These are phyloP conservation scores for Wallacemonas sp. DNA, from an alignment of 208 protist species.

Conservation along the genomic window DNA sequence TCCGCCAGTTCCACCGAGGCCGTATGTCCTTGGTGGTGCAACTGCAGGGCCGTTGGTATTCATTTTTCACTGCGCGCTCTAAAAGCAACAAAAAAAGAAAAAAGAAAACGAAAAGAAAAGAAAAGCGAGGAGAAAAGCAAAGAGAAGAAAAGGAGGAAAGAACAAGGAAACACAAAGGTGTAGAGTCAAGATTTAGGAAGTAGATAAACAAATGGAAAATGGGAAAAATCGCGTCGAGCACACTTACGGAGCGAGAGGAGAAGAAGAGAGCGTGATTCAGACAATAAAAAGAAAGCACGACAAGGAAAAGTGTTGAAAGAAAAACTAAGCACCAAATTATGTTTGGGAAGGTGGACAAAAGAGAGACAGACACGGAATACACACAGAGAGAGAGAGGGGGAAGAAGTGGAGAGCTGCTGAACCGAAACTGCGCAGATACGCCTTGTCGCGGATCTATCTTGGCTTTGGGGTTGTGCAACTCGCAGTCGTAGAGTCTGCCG, in stretches of 20 bases:
- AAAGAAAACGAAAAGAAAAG: slow-evolving; percentile 7
- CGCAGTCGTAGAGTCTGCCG: too few species aligned
- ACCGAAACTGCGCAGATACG: too few species aligned
- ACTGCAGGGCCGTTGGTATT: not conserved
- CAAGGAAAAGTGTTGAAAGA: not conserved
- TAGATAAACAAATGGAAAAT: too few species aligned
- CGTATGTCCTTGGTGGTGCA: slow-evolving; percentile 3
- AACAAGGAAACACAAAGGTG: not conserved
- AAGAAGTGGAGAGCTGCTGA: not conserved
- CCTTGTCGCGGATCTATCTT: too few species aligned
- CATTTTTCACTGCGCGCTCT: not conserved
- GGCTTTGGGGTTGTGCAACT: too few species aligned
- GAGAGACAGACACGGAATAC: not conserved
- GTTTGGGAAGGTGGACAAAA: not conserved
- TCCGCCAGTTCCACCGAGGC: not conserved
- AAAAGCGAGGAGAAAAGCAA: not conserved
- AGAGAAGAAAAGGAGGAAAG: slow-evolving; percentile 14
- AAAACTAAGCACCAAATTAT: not conserved
- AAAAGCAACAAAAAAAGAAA: not conserved
- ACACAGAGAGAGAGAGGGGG: not conserved
- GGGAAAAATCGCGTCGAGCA: too few species aligned
- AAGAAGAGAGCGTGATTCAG: not conserved
- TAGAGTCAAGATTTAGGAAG: too few species aligned
- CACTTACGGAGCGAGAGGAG: too few species aligned
- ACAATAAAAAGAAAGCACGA: not conserved